These are phyloP conservation scores for Auriscalpium orientale DNA, from an alignment of 768 basidiomycete genomes.

Conservation along the genomic window DNA sequence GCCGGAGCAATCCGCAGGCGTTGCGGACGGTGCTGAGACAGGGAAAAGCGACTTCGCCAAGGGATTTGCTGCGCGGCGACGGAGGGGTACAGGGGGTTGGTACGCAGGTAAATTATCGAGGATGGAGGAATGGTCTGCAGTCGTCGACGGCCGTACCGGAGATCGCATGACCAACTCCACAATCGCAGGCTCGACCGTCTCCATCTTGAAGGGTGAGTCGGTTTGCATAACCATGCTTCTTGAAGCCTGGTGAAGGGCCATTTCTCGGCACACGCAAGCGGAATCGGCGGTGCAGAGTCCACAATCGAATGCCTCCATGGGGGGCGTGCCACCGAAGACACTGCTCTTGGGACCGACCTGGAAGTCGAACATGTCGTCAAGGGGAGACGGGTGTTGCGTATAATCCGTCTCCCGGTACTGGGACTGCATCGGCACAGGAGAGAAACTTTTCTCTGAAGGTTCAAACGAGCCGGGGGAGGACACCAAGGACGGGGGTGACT, in stretches of 20 bases:
- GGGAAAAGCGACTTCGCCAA: conserved; percentile 48
- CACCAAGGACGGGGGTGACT: conserved; percentile 36
- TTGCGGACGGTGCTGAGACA: conserved; percentile 20
- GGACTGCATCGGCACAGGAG: conserved; percentile 22
- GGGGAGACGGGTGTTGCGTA: conserved; percentile 21
- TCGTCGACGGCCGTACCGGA: conserved; percentile 9
- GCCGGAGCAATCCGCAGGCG: conserved; percentile 58
- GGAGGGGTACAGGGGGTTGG: conserved; percentile 77
- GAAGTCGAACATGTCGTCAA: conserved; percentile 31
- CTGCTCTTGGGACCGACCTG: conserved; percentile 24
- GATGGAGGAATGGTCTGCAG: conserved; percentile 37
- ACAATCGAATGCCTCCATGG: conserved; percentile 50
- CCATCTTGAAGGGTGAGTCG: conserved; percentile 19
- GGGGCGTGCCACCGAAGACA: conserved; percentile 17
- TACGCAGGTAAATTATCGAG: conserved; percentile 73
- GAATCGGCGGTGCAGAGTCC: conserved; percentile 67
- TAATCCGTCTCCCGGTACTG: conserved; percentile 21
- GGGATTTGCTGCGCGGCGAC: conserved; percentile 38
- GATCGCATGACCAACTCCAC: conserved; percentile 4
- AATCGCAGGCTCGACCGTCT: conserved; percentile 13
- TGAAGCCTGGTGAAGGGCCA: conserved; percentile 41
- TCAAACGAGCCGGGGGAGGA: conserved; percentile 43
- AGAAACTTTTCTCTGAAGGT: conserved; percentile 21
- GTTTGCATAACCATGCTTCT: conserved; percentile 16
- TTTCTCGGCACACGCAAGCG: conserved; percentile 73